Percentiles rank a stretch among this genome's conserved stretches.
phyloP scores from a whole-genome alignment of 768 basidiomycete genomes.

The Tremella mesenterica region DNA sequence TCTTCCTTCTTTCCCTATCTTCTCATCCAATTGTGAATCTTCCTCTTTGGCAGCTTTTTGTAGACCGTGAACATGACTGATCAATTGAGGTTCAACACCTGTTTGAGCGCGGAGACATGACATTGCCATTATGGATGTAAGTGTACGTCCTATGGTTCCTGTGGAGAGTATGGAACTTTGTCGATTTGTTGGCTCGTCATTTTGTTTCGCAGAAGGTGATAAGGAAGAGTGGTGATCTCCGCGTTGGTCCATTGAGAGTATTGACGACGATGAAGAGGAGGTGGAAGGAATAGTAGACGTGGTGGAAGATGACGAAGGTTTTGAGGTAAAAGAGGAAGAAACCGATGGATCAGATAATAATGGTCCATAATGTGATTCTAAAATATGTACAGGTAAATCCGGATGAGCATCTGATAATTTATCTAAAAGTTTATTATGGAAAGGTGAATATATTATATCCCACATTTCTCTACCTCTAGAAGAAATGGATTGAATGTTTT shows the following conservation, averaged over 20 bases:
- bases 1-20: constrained; percentile 48
- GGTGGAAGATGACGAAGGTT: no score
- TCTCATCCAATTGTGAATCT: constrained; percentile 55
- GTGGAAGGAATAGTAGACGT: no score
- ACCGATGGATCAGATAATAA: constrained; percentile 45
- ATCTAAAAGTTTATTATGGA: constrained; percentile 76
- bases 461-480: constrained; percentile 65
- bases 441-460: constrained; percentile 80
- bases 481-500: constrained; percentile 58
- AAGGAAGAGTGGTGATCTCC: no score
- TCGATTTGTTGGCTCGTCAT: not conserved
- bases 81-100: constrained; percentile 75
- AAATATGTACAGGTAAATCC: constrained; percentile 63
- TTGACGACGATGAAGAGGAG: not conserved
- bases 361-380: constrained; percentile 45
- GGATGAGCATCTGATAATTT: constrained; percentile 84
- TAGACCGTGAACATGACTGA: constrained; percentile 79
- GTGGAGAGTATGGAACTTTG: not conserved
- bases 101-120: constrained; percentile 77
- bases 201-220: no score
- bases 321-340: no score
- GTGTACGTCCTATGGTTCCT: constrained; percentile 58
- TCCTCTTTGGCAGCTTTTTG: constrained; percentile 62
- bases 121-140: constrained; percentile 76
- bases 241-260: no score